Evolutionary conservation across 1,284 basidiomycete species (phyloP), one percentile per base, ranked within the genome.

Genomic region (Macrocystidia cucumis): DNA sequence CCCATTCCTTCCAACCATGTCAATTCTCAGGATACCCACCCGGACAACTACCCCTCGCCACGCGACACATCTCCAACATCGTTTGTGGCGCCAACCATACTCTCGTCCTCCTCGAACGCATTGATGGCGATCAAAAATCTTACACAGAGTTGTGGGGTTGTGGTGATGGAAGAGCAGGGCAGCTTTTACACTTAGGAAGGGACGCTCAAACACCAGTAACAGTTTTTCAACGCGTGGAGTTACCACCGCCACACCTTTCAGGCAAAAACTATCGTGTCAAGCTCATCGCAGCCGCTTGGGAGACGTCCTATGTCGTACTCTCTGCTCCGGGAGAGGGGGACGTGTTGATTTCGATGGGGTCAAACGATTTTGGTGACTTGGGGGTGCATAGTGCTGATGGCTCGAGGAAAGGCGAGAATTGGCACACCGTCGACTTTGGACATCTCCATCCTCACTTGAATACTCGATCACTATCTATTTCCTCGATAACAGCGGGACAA

Each of bases 281-380:
- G 32, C 39, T 58, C 9, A 56, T 91, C 26, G 75, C 76, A 4
- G 73, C 80, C 1, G 72, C 76, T 17, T 93, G 90, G 89, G 85
- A 91, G 53, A 88, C 88, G 5, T 79, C 76, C 32, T 90, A 84
- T 51, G 59, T 89, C 25, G 78, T 75, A 5, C 49, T 82, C 3
- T 61, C 65, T 12, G 51, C 48, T 27, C 44, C 53, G 6, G 60
- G 50, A 13, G 49, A 50, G 22, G 54, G 44, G 24, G 86, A 92
- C 48, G 51, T 80, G 2, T 47, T 92, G n/a, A 50, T 93, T 18
- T 78, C 88, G 0, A 76, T 88, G 63, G 91, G 91, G 0, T 71
- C 78, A 1, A 71, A 92, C 54, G 89, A 91, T 53, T 91, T 81
- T 51, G 87, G 87, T 3, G 80, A 84, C 50, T 67, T 90, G 21